Base-by-base conservation (phyloP, 352 stramenopile species). In the Vaucheria bursata region DNA sequence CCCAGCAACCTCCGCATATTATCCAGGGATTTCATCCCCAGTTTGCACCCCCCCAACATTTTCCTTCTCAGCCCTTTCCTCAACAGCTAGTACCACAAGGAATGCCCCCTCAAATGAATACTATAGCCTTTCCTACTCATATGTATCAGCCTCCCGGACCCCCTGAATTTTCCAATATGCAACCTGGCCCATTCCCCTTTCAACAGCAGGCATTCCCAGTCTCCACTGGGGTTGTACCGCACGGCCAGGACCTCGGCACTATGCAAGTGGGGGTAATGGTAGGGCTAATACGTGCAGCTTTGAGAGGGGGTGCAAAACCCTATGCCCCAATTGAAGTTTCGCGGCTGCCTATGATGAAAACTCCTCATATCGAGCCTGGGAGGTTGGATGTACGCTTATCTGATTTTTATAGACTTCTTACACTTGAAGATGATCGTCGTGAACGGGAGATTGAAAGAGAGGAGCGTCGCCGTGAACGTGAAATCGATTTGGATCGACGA, bases 301-400 rank as follows among this genome's bases (percentile, higher is more conserved):
- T 72, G 6, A 29, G 65, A 2, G 32, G 6, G 1, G 65, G 65
- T 2, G 31, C 12, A 1, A 34, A 38, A 35, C 6, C 65, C 6
- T 72, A 72, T 35, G 65, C 65, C 32, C 65, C 65, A 29, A 72
- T 72, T 37, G 31, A 72, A 29, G 65, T 40, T 12, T 1, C 65
- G 65, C 6, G 6, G 1, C 36, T 72, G 12, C 65, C 65, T 7
- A 29, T 35, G n/a, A 40, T 8, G 3, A 72, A 72, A 38, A 29
- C 65, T n/a, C 65, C 65, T 29, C 65, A 72, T 35, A 72, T 72
- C 3, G 65, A 72, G 31, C 65, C 65, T 2, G 65, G 65, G 1
- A 29, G 65, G n/a, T 8, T 72, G 12, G 65, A 72, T 29, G 65
- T 72, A 12, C 65, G 65, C 6, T 35, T 72, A 3, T 31, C 34